Base-by-base conservation (phyloP, 2,329 filamentous ascomycete species). In the Apiospora hydei region DNA sequence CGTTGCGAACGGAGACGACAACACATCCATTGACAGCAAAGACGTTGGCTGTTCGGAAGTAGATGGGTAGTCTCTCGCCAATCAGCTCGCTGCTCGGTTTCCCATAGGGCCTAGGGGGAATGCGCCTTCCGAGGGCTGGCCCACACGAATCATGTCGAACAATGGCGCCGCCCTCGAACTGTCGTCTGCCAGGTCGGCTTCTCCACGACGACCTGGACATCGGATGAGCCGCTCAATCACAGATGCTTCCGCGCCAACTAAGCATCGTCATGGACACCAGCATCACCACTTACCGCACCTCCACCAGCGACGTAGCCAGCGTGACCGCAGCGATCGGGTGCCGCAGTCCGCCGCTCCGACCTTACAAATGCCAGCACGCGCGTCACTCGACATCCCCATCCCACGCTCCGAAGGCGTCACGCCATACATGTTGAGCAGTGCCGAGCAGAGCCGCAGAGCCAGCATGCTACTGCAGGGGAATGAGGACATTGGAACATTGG, bases 141-240 rank as follows among this genome's bases (percentile, higher is more conserved):
- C 70, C 68, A 71, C 34, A 70, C 64, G 43, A 64, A 75, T 71
- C 70, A 84, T 83, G 81, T 77, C 81, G 69, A 68, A 72, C 70
- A 77, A 75, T 72, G 77, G 80, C 75, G 78, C 80, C 78, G 81
- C 78, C 71, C 76, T 74, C 72, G 78, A 80, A 43, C 73, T 74
- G 71, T 74, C 77, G 57, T 41, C 57, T 30, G 41, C 57, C 53
- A 78, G 77, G 71, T 76, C 78, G 75, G 77, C 80, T 71, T 80
- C 82, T 26, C 81, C 82, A 34, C 78, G 77, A 67, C 81, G 82
- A 30, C 79, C 84, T 34, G 85, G 85, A 72, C 88, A 89, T 76
- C 87, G 88, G 75, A 83, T 89, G 73, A 87, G 84, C 73, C 85
- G 88, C 46, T 91, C 89, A 67, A 84, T 90, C 72, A 86, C 85